Evolutionary conservation across 75 land plant species (phyloP).

Genomic region (Picea sitchensis): DNA sequence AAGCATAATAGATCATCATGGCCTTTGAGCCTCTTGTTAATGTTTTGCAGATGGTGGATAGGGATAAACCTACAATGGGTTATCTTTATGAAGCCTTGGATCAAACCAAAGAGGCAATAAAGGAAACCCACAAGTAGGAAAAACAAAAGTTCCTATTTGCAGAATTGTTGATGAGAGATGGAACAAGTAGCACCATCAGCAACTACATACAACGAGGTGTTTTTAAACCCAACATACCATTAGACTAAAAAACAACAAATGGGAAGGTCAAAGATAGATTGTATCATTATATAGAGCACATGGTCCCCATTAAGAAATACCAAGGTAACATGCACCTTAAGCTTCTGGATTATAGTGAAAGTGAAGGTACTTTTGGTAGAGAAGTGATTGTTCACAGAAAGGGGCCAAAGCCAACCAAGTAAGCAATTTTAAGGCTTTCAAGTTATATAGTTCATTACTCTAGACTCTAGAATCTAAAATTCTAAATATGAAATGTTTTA

Average conservation of each 20-base stretch:
- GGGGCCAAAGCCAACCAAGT: too few relatives aligned
- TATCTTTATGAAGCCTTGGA: background rate
- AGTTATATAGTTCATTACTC: too few relatives aligned
- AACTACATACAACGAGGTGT: background rate
- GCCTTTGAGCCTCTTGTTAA: background rate
- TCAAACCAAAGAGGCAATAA: background rate
- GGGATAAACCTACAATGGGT: background rate
- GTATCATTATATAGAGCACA: too few relatives aligned
- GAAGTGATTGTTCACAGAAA: too few relatives aligned
- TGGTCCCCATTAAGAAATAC: too few relatives aligned
- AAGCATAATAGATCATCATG: background rate
- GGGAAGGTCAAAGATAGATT: background rate
- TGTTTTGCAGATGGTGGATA: background rate
- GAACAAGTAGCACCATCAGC: background rate
- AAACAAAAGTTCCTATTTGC: background rate
- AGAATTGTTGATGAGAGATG: background rate
- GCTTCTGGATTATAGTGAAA: too few relatives aligned
- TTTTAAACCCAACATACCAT: background rate
- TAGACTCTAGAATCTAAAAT: too few relatives aligned
- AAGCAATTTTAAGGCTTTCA: too few relatives aligned
- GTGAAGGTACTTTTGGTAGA: too few relatives aligned
- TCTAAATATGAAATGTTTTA: too few relatives aligned
- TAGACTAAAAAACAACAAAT: background rate
- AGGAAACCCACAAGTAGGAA: background rate
- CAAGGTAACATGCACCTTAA: too few relatives aligned